A percentile compares a stretch with the other conserved stretches of the same genome.
Evolutionary conservation across 225 moss, liverwort and hornwort species (phyloP).

Genomic region (Neckera pumila): DNA sequence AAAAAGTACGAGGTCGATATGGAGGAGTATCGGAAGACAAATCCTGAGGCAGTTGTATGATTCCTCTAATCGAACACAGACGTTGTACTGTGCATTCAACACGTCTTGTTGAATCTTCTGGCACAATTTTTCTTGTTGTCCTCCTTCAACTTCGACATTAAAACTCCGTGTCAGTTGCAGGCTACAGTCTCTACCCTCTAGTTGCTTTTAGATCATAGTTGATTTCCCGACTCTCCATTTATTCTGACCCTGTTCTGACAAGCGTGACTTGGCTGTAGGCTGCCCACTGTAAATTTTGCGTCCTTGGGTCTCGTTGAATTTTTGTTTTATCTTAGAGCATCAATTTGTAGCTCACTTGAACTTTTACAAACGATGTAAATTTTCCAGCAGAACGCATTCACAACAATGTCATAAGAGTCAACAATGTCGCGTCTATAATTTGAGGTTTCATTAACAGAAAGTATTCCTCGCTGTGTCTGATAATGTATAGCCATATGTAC

Average conservation of each 20-base stretch:
- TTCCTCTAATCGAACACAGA: neutral
- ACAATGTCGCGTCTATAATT: neutral
- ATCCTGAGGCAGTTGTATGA: constrained; percentile 17
- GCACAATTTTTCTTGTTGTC: neutral
- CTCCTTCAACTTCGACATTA: neutral
- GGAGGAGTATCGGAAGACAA: constrained; percentile 35
- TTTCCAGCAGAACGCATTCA: neutral
- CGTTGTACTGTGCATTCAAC: constrained; percentile 9
- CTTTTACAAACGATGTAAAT: neutral
- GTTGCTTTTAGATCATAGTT: neutral
- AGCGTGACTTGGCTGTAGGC: neutral
- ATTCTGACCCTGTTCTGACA: neutral
- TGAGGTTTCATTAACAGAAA: neutral
- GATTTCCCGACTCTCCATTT: neutral
- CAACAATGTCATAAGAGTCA: neutral
- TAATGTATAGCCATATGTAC: neutral
- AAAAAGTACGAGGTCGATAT: constrained; percentile 37
- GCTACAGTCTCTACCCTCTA: neutral
- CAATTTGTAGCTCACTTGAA: neutral
- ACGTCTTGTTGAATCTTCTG: constrained; percentile 9
- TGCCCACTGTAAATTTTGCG: neutral
- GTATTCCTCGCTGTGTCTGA: neutral
- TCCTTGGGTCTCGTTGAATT: neutral
- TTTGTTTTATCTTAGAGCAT: neutral
- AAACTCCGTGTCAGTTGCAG: neutral